Evolutionary conservation across 352 stramenopile species (phyloP).

Genomic region (Phytopythium helicoides): DNA sequence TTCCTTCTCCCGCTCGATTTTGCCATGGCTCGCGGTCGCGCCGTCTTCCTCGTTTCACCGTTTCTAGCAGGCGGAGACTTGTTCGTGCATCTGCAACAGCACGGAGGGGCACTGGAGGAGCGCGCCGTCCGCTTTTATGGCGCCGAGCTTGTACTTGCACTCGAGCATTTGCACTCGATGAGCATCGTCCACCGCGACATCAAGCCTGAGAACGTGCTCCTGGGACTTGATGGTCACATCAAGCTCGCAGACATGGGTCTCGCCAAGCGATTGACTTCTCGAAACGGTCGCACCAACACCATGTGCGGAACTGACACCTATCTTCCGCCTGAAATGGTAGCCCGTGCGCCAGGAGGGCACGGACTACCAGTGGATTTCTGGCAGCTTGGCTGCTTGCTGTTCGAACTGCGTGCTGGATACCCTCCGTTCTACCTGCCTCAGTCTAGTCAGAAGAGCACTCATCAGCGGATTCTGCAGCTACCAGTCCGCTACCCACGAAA

Average conservation of each 20-base stretch:
- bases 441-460: slow-evolving; percentile 86
- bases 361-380: slow-evolving; percentile 92
- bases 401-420: slow-evolving; percentile 90
- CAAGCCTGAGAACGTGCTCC: slow-evolving; percentile 92
- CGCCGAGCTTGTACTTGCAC: slow-evolving; percentile 70
- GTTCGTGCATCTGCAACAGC: slow-evolving; percentile 88
- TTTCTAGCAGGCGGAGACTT: slow-evolving; percentile 98
- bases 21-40: slow-evolving; percentile 94
- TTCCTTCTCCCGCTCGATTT: slow-evolving; percentile 98
- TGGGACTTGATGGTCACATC: slow-evolving; percentile 87
- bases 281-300: slow-evolving; percentile 76
- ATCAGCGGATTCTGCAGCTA: slow-evolving; percentile 89
- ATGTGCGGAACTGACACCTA: slow-evolving; percentile 92
- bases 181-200: slow-evolving; percentile 93
- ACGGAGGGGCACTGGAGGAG: slow-evolving; percentile 76
- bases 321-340: slow-evolving; percentile 87
- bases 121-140: slow-evolving; percentile 84
- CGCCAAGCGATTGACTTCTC: slow-evolving; percentile 80
- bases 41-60: slow-evolving; percentile 97
- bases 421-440: slow-evolving; percentile 92
- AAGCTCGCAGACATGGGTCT: slow-evolving; percentile 92
- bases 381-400: slow-evolving; percentile 93
- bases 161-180: slow-evolving; percentile 91
- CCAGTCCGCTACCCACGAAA: slow-evolving; percentile 82
- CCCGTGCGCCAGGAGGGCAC: slow-evolving; percentile 71